A percentile compares a stretch with the other conserved stretches of the same genome.
Evolutionary conservation across 768 basidiomycete species (phyloP).

Genomic region (Agrocybe praecox): DNA sequence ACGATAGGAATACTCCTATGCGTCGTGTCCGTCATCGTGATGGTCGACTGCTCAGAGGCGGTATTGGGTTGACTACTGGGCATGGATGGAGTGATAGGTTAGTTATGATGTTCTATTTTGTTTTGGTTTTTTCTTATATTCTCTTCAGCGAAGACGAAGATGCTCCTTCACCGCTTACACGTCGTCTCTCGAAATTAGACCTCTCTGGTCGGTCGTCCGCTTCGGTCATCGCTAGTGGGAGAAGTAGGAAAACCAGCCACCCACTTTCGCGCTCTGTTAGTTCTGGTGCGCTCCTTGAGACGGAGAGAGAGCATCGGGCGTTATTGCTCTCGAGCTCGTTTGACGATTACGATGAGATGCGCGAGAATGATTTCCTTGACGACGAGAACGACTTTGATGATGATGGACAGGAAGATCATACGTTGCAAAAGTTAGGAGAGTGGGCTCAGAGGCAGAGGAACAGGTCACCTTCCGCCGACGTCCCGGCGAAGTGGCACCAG

Average conservation of each 20-base stretch:
- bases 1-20: no score
- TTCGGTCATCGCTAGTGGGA: constrained; percentile 25
- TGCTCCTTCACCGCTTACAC: constrained; percentile 66
- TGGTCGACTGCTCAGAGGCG: constrained; percentile 62
- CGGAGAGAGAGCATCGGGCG: constrained; percentile 1
- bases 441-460: constrained; percentile 21
- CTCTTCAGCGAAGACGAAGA: constrained; percentile 68
- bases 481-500: constrained; percentile 5
- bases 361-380: no score
- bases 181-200: constrained; percentile 60
- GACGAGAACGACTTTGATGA: no score
- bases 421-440: constrained; percentile 16
- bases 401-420: constrained; percentile 9
- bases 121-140: not conserved
- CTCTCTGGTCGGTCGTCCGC: constrained; percentile 48
- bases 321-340: not conserved
- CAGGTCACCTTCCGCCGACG: constrained; percentile 1
- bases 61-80: constrained; percentile 71
- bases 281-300: constrained; percentile 26
- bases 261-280: constrained; percentile 36
- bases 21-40: no score
- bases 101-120: constrained; percentile 18
- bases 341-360: constrained; percentile 14
- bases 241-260: constrained; percentile 16
- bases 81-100: constrained; percentile 80